Conservation (phyloP, 2,329 filamentous ascomycete species). For the Hypomyces rosellus region DNA sequence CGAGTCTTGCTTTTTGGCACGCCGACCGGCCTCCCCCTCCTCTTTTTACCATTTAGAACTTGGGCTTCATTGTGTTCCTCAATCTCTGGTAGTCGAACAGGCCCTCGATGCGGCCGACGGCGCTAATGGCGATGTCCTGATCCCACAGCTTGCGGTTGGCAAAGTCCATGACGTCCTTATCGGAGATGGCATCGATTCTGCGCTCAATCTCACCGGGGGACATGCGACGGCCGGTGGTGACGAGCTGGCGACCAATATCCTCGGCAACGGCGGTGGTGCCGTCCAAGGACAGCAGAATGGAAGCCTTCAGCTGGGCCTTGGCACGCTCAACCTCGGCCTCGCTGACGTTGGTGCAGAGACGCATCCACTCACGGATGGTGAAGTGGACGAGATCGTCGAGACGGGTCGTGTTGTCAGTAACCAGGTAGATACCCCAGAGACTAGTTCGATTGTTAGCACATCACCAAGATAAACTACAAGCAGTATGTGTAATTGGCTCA, state of each 20-base stretch:
- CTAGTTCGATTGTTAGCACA: conserved; percentile 40
- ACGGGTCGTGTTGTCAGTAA: conserved; percentile 78
- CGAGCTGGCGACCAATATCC: conserved; percentile 96
- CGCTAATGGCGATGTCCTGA: conserved; percentile 88
- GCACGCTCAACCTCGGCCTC: conserved; percentile 93
- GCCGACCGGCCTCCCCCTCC: conserved; percentile 21
- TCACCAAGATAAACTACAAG: neutral
- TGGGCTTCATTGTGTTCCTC: conserved; percentile 82
- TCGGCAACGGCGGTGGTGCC: conserved; percentile 96
- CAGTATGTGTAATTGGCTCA: neutral
- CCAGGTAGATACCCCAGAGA: conserved; percentile 99
- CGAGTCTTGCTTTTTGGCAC: conserved; percentile 33
- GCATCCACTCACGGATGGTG: conserved; percentile 95
- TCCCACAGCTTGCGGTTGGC: conserved; percentile 95
- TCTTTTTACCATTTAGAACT: conserved; percentile 41
- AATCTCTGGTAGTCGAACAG: conserved; percentile 71
- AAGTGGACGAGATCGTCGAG: conserved; percentile 98
- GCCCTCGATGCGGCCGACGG: conserved; percentile 88
- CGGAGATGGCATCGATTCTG: conserved; percentile 78
- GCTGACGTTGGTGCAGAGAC: conserved; percentile 81
- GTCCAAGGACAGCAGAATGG: conserved; percentile 92
- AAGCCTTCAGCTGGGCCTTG: conserved; percentile 98
- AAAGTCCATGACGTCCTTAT: conserved; percentile 96
- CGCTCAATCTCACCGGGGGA: conserved; percentile 91
- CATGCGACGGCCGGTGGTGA: conserved; percentile 92